Base-by-base conservation (phyloP, 2,329 filamentous ascomycete genomes). In the Calonectria montana region DNA sequence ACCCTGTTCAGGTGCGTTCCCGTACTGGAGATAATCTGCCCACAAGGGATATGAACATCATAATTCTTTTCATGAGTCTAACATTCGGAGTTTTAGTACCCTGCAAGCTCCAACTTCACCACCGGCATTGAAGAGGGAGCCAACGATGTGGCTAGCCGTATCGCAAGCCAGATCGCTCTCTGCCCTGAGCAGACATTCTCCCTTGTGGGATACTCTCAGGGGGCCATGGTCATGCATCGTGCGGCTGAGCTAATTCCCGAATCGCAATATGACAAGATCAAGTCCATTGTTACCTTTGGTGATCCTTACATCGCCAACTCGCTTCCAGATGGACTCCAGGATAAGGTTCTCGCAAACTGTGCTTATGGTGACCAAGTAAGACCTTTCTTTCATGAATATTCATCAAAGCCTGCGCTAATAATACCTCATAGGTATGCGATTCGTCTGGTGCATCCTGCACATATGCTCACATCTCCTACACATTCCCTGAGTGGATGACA, bases 141-240 rank as follows among this genome's bases (percentile, higher is more conserved):
- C 35, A 39, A 18, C n/a, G 53, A 59, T 21, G 53, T 59, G 37
- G 53, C 53, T 15, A 21, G 7, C 31, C 53, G 53, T 13, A 59
- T 59, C 21, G 31, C 53, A 6, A 23, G 21, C 21, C 53, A 59
- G 18, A 59, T 3, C 21, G 23, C 53, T 4, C 53, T 59, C 15
- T 59, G 53, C 53, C 53, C 53, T 12, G 31, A 59, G 10, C 53
- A 59, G 53, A 59, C 53, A 15, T 59, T 59, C 53, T 59, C 53
- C 2, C 53, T 59, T 8, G 53, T 59, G 21, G 53, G 53, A 5
- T 59, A 59, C 53, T 59, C 53, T 2, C 53, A 59, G 53, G 53
- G 53, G 10, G 53, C 53, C 31, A 59, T 59, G 53, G 53, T 59
- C 31, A 39, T 59, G 53, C 53, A 59, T n/a, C 53, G 53, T 23